phyloP scores from a whole-genome alignment of 345 rosid genomes.

The Lumnitzera racemosa region DNA sequence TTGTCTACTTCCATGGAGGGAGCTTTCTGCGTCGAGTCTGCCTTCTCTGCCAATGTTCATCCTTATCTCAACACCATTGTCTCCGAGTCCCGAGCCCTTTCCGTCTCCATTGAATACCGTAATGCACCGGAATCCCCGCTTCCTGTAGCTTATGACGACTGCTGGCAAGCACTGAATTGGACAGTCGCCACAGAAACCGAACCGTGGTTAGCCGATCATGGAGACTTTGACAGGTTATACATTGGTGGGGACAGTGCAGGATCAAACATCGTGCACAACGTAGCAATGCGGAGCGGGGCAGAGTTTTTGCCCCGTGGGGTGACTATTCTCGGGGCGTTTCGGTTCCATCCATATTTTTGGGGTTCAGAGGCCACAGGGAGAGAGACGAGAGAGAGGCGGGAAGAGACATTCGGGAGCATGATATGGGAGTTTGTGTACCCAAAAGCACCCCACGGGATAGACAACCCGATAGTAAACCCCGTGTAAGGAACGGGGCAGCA shows the following conservation, averaged over 20 bases:
- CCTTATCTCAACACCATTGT: constrained; percentile 17
- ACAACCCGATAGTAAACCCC: constrained; percentile 38
- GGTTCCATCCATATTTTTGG: constrained; percentile 45
- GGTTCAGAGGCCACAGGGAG: constrained; percentile 34
- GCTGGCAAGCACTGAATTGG: constrained; percentile 24
- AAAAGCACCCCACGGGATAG: constrained; percentile 13
- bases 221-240: constrained; percentile 23
- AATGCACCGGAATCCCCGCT: constrained; percentile 40
- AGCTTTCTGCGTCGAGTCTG: constrained; percentile 33
- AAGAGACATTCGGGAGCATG: background rate
- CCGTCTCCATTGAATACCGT: constrained; percentile 37
- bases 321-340: constrained; percentile 21
- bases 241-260: constrained; percentile 44
- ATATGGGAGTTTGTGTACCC: constrained; percentile 31
- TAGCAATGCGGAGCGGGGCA: constrained; percentile 20
- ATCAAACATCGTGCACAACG: constrained; percentile 27
- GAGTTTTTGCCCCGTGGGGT: constrained; percentile 18
- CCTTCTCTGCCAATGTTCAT: constrained; percentile 19
- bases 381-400: constrained; percentile 14
- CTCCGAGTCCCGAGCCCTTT: constrained; percentile 18
- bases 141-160: constrained; percentile 28
- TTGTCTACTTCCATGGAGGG: constrained; percentile 47
- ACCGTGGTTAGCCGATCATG: constrained; percentile 31
- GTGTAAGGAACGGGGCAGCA: constrained; percentile 14
- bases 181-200: constrained; percentile 1